Evolutionary conservation across 176 grass and related monocot genomes (phyloP).

Genomic region (Otatea glauca): DNA sequence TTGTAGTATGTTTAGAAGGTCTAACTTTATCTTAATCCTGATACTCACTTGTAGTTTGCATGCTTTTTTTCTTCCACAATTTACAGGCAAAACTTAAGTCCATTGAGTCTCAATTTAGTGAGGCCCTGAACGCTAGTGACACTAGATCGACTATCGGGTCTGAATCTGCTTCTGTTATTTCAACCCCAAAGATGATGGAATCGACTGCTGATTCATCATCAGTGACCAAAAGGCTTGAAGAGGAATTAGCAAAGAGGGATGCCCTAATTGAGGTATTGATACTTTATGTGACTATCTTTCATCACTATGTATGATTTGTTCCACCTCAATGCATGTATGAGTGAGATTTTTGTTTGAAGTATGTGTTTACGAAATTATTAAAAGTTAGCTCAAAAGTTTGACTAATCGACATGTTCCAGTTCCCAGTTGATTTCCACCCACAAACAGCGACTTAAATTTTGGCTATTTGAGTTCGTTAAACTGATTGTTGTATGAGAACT

Average conservation of each 20-base stretch:
- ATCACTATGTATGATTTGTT: conserved; percentile 4
- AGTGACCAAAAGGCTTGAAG: conserved; percentile 93
- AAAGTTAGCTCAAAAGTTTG: conserved; percentile 10
- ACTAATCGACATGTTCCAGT: neutral
- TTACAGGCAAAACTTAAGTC: conserved; percentile 80
- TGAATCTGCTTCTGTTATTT: conserved; percentile 77
- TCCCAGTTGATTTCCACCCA: conserved; percentile 8
- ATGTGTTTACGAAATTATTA: conserved; percentile 21
- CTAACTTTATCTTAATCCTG: neutral
- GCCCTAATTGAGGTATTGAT: conserved; percentile 91
- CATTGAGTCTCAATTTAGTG: conserved; percentile 92
- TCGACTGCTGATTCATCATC: conserved; percentile 77
- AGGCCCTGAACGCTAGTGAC: conserved; percentile 80
- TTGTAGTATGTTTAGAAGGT: conserved; percentile 13
- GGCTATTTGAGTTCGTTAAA: conserved; percentile 24
- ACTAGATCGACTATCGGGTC: conserved; percentile 84
- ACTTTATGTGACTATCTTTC: conserved; percentile 20
- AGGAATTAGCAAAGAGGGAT: conserved; percentile 95
- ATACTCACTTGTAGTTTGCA: conserved; percentile 10
- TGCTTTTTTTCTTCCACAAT: conserved; percentile 4
- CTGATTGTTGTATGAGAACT: neutral
- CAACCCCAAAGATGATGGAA: conserved; percentile 68
- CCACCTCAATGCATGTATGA: conserved; percentile 10
- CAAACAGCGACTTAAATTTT: conserved; percentile 33
- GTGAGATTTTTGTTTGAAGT: conserved; percentile 9